phyloP scores from a whole-genome alignment of 768 basidiomycete genomes.

The Xerocomellus chrysenteron region DNA sequence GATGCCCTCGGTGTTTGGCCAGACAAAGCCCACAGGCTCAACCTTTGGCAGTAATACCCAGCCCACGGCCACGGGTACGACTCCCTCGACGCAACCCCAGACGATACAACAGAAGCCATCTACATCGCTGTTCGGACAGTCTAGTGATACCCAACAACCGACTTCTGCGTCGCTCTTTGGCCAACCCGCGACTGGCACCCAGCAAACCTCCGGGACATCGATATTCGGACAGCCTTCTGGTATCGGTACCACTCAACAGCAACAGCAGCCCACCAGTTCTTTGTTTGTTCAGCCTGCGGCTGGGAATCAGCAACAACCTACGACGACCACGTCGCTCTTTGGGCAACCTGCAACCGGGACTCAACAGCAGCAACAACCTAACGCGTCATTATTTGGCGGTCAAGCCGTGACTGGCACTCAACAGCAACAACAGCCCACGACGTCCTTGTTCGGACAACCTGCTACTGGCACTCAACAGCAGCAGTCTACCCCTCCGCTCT shows the following conservation, averaged over 20 bases:
- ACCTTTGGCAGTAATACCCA: slow-evolving; percentile 39
- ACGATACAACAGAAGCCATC: slow-evolving; percentile 22
- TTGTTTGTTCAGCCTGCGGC: slow-evolving; percentile 16
- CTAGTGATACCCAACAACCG: slow-evolving; percentile 18
- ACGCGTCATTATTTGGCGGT: slow-evolving; percentile 28
- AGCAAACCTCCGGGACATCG: not conserved
- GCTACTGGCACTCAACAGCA: slow-evolving; percentile 35
- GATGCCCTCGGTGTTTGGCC: slow-evolving; percentile 35
- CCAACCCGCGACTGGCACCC: slow-evolving; percentile 6
- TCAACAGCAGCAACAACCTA: slow-evolving; percentile 22
- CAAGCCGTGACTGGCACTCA: slow-evolving; percentile 8
- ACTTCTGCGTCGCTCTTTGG: slow-evolving; percentile 27
- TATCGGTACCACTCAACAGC: slow-evolving; percentile 8
- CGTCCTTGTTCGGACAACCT: slow-evolving; percentile 30
- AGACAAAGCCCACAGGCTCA: slow-evolving; percentile 32
- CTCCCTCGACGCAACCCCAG: slow-evolving; percentile 18
- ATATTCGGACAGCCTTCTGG: slow-evolving; percentile 14
- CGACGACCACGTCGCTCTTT: slow-evolving; percentile 32
- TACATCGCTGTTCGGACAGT: slow-evolving; percentile 38
- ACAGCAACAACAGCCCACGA: slow-evolving; percentile 16
- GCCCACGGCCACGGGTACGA: slow-evolving; percentile 21
- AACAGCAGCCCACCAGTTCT: slow-evolving; percentile 1
- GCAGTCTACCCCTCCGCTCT: slow-evolving; percentile 28
- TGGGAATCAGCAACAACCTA: slow-evolving; percentile 31
- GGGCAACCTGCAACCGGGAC: slow-evolving; percentile 30